These are phyloP conservation scores for Exophiala oligosperma DNA, from an alignment of 2,329 filamentous ascomycete species.

Conservation along the genomic window DNA sequence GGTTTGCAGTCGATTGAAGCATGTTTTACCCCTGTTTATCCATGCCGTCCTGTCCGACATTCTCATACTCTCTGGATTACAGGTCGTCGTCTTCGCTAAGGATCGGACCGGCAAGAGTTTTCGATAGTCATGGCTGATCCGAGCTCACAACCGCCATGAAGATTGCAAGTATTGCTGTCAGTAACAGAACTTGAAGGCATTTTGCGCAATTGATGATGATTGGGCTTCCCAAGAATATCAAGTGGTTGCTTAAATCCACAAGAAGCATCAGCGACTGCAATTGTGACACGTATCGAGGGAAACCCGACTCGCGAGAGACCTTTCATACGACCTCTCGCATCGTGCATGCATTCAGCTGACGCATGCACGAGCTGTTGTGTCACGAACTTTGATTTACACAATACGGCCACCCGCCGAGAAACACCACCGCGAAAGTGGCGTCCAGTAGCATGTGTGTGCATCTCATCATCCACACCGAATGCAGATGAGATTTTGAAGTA, in stretches of 20 bases:
- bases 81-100: no score
- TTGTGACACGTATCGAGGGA: slow-evolving; percentile 15
- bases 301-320: slow-evolving; percentile 6
- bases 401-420: slow-evolving; percentile 21
- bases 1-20: no score
- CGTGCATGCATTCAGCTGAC: slow-evolving; percentile 7
- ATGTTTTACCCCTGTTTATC: no score
- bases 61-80: no score
- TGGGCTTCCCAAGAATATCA: no score
- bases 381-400: neutral
- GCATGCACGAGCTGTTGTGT: neutral
- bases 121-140: no score
- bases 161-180: no score
- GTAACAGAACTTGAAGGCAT: no score
- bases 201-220: no score
- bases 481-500: neutral
- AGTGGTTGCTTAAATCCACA: neutral
- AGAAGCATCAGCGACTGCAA: slow-evolving; percentile 6
- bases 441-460: neutral
- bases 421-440: neutral
- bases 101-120: no score
- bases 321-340: slow-evolving; percentile 13
- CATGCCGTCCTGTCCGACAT: no score
- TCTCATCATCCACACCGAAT: neutral
- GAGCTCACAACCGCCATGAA: no score